Conservation (phyloP, 78 protist genomes). For the Dictyostelium capitatum region DNA sequence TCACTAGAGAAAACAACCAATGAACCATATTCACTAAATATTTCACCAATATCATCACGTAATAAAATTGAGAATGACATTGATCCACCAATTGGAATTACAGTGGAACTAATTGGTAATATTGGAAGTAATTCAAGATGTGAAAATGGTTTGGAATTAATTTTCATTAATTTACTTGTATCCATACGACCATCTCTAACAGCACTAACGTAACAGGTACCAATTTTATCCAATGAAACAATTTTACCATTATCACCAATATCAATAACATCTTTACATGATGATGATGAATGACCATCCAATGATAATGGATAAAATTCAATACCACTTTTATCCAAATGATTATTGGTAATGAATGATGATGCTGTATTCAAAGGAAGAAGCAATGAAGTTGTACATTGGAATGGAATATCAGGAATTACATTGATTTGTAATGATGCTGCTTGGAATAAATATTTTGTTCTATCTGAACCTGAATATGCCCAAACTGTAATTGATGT, state of each 20-base stretch:
- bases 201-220: constrained; percentile 38
- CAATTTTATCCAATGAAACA: constrained; percentile 49
- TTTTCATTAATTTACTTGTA: constrained; percentile 29
- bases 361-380: constrained; percentile 45
- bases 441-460: constrained; percentile 40
- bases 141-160: constrained; percentile 54
- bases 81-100: constrained; percentile 49
- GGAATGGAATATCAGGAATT: constrained; percentile 25
- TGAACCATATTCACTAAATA: constrained; percentile 47
- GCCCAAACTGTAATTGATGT: constrained; percentile 61
- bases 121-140: constrained; percentile 67
- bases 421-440: constrained; percentile 36
- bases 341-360: background rate
- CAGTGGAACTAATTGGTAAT: constrained; percentile 18
- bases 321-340: background rate
- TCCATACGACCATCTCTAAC: constrained; percentile 61
- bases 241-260: constrained; percentile 23
- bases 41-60: constrained; percentile 76
- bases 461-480: constrained; percentile 25
- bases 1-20: background rate
- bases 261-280: constrained; percentile 34
- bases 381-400: constrained; percentile 13
- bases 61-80: constrained; percentile 40
- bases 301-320: constrained; percentile 8
- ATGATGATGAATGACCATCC: background rate